Evolutionary conservation across 768 basidiomycete species (phyloP), one percentile per base, ranked within the genome.

Genomic region (Psilocybe cyanescens): DNA sequence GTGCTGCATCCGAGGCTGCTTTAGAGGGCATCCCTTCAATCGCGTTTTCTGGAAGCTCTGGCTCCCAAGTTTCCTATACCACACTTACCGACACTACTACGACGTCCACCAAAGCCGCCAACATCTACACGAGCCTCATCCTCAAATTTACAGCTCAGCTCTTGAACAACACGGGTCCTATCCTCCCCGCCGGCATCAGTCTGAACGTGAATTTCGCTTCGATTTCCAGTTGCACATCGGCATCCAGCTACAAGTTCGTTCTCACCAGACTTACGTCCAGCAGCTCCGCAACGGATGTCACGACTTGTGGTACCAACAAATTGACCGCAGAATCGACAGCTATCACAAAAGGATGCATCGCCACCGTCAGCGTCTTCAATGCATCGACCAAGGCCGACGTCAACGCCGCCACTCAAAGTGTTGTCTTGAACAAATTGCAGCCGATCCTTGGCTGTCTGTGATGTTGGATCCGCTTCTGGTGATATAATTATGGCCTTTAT

Each of bases 151-250:
- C 77, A 29, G 51, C 72, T 14, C 72, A 73, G 19, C 69, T 76
- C n/a, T 65, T 80, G 51, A 60, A 64, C 7, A 71, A 61, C 19
- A 45, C 71, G 8, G 69, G 64, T 1, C 77, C 79, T 1, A 68
- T 81, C 57, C 75, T 83, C 16, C 84, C 83, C 1, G 19, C 70
- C 0, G 76, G 76, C 24, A 71, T 78, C 57, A 74, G 73, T 46
- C 61, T 86, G 60, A 84, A 83, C 67, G 83, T 86, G 65, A 86
- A 85, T 72, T 84, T 78, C 66, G 78, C 81, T 0, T 63, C 79
- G 8, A 76, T 70, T 1, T 68, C 68, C 51, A 73, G 65, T 55
- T 85, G 83, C 64, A 57, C 75, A n/a, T 70, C 68, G 28, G 72
- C 77, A 6, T 58, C 68, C 8, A 74, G 71, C 47, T 83, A 74